phyloP scores from a whole-genome alignment of 495 filamentous ascomycete species.

The Tuber calosporum region DNA sequence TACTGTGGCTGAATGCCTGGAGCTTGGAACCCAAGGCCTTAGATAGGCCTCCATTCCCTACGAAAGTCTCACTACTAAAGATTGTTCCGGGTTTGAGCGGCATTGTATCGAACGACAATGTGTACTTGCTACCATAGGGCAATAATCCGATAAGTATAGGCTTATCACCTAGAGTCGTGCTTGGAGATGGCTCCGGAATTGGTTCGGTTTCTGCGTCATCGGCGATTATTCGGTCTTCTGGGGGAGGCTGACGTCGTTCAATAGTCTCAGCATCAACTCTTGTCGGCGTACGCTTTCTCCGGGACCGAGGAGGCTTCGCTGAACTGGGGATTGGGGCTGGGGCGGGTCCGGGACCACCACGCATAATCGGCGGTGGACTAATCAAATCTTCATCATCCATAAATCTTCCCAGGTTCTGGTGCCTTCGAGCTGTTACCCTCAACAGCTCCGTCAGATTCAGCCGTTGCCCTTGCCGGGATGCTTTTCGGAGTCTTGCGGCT shows the following conservation, averaged over 20 bases:
- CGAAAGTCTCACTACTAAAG: constrained; percentile 40
- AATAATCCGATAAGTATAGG: constrained; percentile 24
- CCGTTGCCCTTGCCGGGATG: constrained; percentile 11
- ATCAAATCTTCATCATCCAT: constrained; percentile 22
- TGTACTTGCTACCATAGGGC: constrained; percentile 48
- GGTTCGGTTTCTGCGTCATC: constrained; percentile 17
- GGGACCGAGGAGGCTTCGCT: constrained; percentile 1
- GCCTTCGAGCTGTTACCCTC: constrained; percentile 13
- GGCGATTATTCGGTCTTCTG: constrained; percentile 17
- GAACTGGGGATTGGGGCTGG: neutral
- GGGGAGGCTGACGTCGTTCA: constrained; percentile 37
- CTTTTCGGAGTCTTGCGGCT: constrained; percentile 20
- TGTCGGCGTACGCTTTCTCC: constrained; percentile 30
- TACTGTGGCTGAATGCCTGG: constrained; percentile 42
- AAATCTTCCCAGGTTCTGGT: constrained; percentile 21
- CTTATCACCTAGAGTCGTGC: neutral
- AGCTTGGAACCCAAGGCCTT: constrained; percentile 27
- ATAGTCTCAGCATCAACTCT: constrained; percentile 37
- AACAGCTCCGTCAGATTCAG: constrained; percentile 19
- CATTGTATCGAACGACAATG: constrained; percentile 61
- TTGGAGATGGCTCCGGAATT: neutral
- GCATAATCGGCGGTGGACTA: neutral
- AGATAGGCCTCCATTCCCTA: constrained; percentile 31
- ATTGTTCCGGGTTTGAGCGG: constrained; percentile 36
- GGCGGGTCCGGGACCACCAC: neutral